These are phyloP conservation scores for Elongisporangium anandrum DNA, from an alignment of 352 stramenopile genomes.

Conservation along the genomic window DNA sequence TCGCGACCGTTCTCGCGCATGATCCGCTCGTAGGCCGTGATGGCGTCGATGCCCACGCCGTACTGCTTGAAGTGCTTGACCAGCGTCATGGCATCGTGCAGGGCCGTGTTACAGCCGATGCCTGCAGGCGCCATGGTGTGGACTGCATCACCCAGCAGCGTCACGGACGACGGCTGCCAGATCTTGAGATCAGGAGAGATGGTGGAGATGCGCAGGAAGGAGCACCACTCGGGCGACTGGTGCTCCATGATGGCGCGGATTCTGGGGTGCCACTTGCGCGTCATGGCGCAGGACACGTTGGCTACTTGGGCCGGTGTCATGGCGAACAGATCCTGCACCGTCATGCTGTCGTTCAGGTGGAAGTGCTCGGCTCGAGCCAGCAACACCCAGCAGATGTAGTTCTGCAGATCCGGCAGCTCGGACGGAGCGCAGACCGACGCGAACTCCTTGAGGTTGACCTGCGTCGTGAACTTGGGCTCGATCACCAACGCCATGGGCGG, in stretches of 20 bases:
- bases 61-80: conserved; percentile 31
- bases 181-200: conserved; percentile 39
- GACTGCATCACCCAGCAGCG: conserved; percentile 52
- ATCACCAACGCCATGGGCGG: conserved; percentile 57
- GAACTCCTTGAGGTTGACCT: conserved; percentile 27
- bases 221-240: conserved; percentile 42
- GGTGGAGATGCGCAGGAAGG: conserved; percentile 60
- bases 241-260: conserved; percentile 38
- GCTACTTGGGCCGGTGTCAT: conserved; percentile 41
- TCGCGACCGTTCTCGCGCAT: conserved; percentile 47
- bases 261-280: conserved; percentile 35
- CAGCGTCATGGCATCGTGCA: conserved; percentile 49
- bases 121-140: conserved; percentile 61
- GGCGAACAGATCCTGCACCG: conserved; percentile 36
- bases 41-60: conserved; percentile 40
- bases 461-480: conserved; percentile 32
- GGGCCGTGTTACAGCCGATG: conserved; percentile 47
- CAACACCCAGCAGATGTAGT: conserved; percentile 65
- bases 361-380: conserved; percentile 41
- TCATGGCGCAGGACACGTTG: conserved; percentile 46
- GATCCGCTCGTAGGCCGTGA: conserved; percentile 44
- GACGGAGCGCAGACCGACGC: conserved; percentile 7
- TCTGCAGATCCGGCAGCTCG: conserved; percentile 18
- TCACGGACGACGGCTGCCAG: conserved; percentile 44
- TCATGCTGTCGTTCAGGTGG: conserved; percentile 24